Base-by-base conservation (phyloP, 345 rosid genomes). In the Populus davidiana region DNA sequence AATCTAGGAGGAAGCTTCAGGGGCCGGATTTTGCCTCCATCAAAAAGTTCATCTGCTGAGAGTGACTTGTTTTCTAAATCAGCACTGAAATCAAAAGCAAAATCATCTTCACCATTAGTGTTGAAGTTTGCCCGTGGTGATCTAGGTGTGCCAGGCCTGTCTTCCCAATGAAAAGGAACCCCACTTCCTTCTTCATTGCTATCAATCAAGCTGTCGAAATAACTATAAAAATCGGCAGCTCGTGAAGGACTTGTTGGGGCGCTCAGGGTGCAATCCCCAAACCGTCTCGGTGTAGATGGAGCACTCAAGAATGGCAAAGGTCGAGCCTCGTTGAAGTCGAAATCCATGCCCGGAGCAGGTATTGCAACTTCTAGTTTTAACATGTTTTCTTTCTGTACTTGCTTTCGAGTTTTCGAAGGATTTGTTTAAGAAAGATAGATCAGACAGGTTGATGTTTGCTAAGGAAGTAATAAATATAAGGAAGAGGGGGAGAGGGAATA, bases 181-280 rank as follows among this genome's bases (percentile, higher is more conserved):
- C 43, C 76, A 8, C 38, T 49, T 47, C 80, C 50, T 41, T 77
- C 64, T 8, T 49, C 11, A 8, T 47, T 70, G 0, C 74, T 47
- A 14, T 72, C 81, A 8, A 49, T 65, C 16, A 77, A 81, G 29
- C 79, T 80, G 5, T 89, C 88, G 33, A 87, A 87, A 2, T 84
- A 87, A 1, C 83, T 72, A 73, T 92, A 91, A 29, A 92, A 85
- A 64, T 89, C 92, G 0, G 92, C 76, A 69, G 88, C 54, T 6
- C 90, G 86, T 1, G 91, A 56, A 36, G 99, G 99, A 73, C 92
- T 93, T 2, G 93, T 79, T 18, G 99, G 99, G 29, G 96, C 92
- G 69, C 97, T 92, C 63, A 87, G 85, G 87, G 84, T 87, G 78
- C 38, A 81, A 0, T 88, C 88, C 4, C 92, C 89, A 20, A 88